Conservation (phyloP, 148 eudicot species). For the Heliamphora exappendiculata region DNA sequence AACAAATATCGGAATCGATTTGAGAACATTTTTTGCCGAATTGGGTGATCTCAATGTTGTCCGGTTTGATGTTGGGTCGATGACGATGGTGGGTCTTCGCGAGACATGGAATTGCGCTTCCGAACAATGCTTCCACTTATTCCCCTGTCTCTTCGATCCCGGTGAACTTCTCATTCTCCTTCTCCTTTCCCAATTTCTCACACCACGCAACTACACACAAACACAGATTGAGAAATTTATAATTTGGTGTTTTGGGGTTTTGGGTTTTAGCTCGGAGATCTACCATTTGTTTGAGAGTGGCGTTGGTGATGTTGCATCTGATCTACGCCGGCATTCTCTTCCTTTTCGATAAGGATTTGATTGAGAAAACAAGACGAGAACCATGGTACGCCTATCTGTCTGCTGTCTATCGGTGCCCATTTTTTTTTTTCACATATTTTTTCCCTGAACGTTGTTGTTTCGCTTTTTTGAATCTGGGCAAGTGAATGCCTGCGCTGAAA, state of each 20-base stretch:
- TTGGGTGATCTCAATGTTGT: slow-evolving; percentile 7
- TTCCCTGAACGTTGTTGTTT: too few relatives aligned
- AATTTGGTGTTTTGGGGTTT: slow-evolving; percentile 12
- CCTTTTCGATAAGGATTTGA: slow-evolving; percentile 43
- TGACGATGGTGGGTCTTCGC: slow-evolving; percentile 23
- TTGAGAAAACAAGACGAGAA: slow-evolving; percentile 32
- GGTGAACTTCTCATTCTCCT: slow-evolving; percentile 28
- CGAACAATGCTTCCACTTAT: slow-evolving; percentile 31
- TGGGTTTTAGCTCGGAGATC: slow-evolving; percentile 61
- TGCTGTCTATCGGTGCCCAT: too few relatives aligned
- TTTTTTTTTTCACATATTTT: too few relatives aligned
- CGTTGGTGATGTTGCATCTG: slow-evolving; percentile 62
- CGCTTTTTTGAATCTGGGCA: too few relatives aligned
- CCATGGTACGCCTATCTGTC: slow-evolving; percentile 66
- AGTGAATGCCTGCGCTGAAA: too few relatives aligned
- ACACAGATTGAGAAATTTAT: background rate
- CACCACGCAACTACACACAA: background rate
- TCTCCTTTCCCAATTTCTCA: background rate
- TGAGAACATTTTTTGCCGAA: background rate
- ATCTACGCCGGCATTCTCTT: slow-evolving; percentile 43
- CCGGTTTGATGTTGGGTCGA: background rate
- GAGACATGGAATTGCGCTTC: slow-evolving; percentile 25
- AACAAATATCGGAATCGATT: background rate
- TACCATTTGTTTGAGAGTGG: slow-evolving; percentile 47
- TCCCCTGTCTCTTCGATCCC: slow-evolving; percentile 84